Base-by-base conservation (phyloP, 108 stramenopile species). In the Skeletonema marinoi region DNA sequence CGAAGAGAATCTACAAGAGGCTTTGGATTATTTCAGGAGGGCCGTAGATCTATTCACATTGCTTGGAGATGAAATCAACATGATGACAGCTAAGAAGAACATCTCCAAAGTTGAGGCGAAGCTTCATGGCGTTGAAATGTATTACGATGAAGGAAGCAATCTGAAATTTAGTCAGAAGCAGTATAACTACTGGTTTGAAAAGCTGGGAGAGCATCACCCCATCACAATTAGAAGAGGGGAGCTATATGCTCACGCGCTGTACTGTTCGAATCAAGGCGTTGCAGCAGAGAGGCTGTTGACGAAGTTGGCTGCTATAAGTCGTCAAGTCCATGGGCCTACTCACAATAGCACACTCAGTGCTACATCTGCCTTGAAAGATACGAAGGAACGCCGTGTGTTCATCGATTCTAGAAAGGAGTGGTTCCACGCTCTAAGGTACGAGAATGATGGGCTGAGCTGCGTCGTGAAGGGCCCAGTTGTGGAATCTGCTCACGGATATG, bases 11-110 rank as follows among this genome's bases (percentile, higher is more conserved):
- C 29, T 25, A n/a, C 6, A 60, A 13, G 32, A 11, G 29, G 54
- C 70, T 13, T 32, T 59, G 32, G 33, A 32, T n/a, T 71, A 38
- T 19, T 71, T 59, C 42, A 32, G 54, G 32, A 71, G 54, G 9
- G 54, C 54, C 9, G n/a, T 56, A 25, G 19, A 25, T 21, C 19
- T 56, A 6, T 56, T 56, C 54, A 56, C 54, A 25, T 29, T 25
- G 21, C 19, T 56, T 25, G 54, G 54, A 56, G 54, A 56, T 6
- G 54, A 56, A 56, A 56, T 56, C 54, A 56, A 56, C 10, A 6
- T 10, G 25, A 7, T 56, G 54, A 56, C 54, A 25, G 54, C 54
- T 25, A 56, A 25, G 17, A 56, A 25, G 54, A 56, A 56, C 2
- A 21, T 56, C 0, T 25, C 54, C 7, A 56, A 56, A 11, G 25